Conservation (phyloP, 805 yeast genomes). For the Nakazawaea ernobii region DNA sequence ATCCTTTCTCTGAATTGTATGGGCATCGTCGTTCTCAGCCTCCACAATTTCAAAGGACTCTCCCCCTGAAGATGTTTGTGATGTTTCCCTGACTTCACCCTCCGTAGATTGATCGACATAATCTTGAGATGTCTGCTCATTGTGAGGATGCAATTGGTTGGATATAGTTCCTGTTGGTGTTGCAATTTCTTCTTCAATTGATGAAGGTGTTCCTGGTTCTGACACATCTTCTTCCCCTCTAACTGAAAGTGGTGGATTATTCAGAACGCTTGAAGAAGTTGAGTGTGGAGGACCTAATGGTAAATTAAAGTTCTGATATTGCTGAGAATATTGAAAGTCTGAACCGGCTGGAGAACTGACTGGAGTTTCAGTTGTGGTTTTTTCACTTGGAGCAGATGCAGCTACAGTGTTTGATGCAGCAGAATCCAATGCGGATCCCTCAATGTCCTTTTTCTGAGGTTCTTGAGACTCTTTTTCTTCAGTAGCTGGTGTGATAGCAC, state of each 20-base stretch:
- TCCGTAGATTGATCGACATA: background rate
- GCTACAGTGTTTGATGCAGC: conserved; percentile 14
- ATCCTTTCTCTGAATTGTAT: conserved; percentile 2
- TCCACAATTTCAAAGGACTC: conserved; percentile 11
- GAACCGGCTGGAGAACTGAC: conserved; percentile 43
- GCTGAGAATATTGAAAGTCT: conserved; percentile 38
- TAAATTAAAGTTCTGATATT: conserved; percentile 26
- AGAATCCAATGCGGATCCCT: conserved; percentile 23
- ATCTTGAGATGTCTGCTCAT: background rate
- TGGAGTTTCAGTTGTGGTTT: conserved; percentile 32
- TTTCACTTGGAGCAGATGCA: conserved; percentile 19
- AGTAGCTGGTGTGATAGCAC: background rate
- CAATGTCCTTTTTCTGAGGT: conserved; percentile 18
- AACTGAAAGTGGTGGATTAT: conserved; percentile 87
- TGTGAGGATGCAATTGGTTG: conserved; percentile 4
- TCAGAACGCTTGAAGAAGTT: conserved; percentile 83
- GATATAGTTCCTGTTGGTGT: conserved; percentile 18
- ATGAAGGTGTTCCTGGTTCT: conserved; percentile 32
- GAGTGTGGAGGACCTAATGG: conserved; percentile 64
- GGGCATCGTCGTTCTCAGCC: conserved; percentile 6
- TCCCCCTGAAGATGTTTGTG: conserved; percentile 8
- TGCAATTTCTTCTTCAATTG: conserved; percentile 25
- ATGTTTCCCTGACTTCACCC: background rate
- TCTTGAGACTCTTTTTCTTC: background rate
- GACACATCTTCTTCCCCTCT: conserved; percentile 62